phyloP scores from a whole-genome alignment of 2,329 filamentous ascomycete species.

The Ascomycota sp. region DNA sequence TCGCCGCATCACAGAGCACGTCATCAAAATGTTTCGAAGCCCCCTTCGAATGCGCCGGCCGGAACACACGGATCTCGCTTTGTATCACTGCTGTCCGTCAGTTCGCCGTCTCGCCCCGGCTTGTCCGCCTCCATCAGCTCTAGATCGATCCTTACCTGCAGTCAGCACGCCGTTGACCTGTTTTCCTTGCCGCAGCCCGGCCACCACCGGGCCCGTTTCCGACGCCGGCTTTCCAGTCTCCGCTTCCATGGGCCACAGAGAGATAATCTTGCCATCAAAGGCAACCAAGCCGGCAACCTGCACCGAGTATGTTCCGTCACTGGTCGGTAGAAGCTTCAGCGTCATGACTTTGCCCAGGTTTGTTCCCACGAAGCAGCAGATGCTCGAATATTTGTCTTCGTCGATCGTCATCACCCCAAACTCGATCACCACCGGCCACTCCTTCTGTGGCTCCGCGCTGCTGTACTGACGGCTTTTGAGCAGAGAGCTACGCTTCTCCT shows the following conservation, averaged over 20 bases:
- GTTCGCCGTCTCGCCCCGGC: slow-evolving; percentile 6
- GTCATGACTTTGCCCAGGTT: slow-evolving; percentile 67
- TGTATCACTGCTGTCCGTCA: slow-evolving; percentile 26
- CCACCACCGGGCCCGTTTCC: slow-evolving; percentile 57
- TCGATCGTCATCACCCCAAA: slow-evolving; percentile 90
- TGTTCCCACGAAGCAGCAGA: slow-evolving; percentile 80
- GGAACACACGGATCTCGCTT: slow-evolving; percentile 73
- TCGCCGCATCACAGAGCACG: slow-evolving; percentile 60
- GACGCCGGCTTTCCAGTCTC: slow-evolving; percentile 56
- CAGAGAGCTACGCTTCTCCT: slow-evolving; percentile 59
- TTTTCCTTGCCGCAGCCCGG: slow-evolving; percentile 51
- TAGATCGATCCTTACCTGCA: slow-evolving; percentile 34
- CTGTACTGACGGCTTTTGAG: slow-evolving; percentile 20
- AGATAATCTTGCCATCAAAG: slow-evolving; percentile 51
- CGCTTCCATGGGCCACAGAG: slow-evolving; percentile 59
- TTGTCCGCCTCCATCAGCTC: no score
- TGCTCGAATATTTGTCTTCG: slow-evolving; percentile 87
- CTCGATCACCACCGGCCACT: slow-evolving; percentile 67
- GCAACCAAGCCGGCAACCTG: slow-evolving; percentile 47
- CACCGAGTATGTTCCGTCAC: slow-evolving; percentile 45
- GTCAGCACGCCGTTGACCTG: slow-evolving; percentile 67
- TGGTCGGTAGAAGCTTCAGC: slow-evolving; percentile 71
- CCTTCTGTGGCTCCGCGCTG: slow-evolving; percentile 24
- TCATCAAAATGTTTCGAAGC: slow-evolving; percentile 80
- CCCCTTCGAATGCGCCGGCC: slow-evolving; percentile 68